Evolutionary conservation across 2,329 filamentous ascomycete species (phyloP).

Genomic region (Huntiella omanensis): DNA sequence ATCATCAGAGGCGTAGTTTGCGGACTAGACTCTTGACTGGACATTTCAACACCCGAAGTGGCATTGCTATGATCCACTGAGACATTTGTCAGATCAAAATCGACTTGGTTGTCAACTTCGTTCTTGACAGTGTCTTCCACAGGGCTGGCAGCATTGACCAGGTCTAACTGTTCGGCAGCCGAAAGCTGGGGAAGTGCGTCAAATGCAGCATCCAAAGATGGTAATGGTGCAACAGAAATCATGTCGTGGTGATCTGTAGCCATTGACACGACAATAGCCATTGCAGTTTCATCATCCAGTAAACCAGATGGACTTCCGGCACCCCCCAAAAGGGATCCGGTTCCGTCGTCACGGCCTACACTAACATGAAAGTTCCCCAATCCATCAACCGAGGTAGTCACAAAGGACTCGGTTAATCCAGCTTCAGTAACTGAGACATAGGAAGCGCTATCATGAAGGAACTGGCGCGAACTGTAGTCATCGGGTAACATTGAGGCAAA

Average conservation of each 20-base stretch:
- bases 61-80: not conserved
- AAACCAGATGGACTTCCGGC: slow-evolving; percentile 18
- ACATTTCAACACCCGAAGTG: not conserved
- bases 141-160: slow-evolving; percentile 7
- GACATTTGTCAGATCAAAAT: not conserved
- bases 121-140: slow-evolving; percentile 2
- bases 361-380: slow-evolving; percentile 23
- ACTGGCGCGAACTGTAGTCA: slow-evolving; percentile 30
- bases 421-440: slow-evolving; percentile 26
- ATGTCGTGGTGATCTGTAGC: slow-evolving; percentile 8
- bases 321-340: no score
- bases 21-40: no score
- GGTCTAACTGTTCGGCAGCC: slow-evolving; percentile 16
- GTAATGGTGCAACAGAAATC: slow-evolving; percentile 8
- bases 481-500: slow-evolving; percentile 26
- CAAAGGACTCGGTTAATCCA: slow-evolving; percentile 21
- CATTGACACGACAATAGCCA: slow-evolving; percentile 9
- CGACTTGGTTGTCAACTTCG: slow-evolving; percentile 1
- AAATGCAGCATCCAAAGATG: slow-evolving; percentile 5
- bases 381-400: slow-evolving; percentile 25
- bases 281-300: slow-evolving; percentile 14
- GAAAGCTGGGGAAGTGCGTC: slow-evolving; percentile 7
- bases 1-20: not conserved
- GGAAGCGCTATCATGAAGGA: slow-evolving; percentile 26
- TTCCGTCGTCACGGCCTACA: not conserved